Base-by-base conservation (phyloP, 495 filamentous ascomycete genomes). In the Aspergillus diversus region DNA sequence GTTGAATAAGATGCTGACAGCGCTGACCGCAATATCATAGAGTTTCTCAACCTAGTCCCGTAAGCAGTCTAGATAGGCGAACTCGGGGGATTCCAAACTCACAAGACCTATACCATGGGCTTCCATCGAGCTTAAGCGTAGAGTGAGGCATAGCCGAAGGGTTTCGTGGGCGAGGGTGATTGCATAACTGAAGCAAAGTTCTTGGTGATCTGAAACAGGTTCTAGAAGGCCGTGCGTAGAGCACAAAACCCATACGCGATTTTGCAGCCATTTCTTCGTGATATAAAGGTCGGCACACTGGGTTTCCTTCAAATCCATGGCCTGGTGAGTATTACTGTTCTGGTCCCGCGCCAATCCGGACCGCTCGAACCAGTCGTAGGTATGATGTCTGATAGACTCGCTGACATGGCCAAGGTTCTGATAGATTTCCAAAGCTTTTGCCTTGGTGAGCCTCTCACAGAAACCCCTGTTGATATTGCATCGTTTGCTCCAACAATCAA, bases 201-300 rank as follows among this genome's bases (percentile, higher is more conserved):
- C 75, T 77, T 55, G 83, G 77, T 59, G 80, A 71, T 72, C 92
- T 78, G 65, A 76, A 42, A 59, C 76, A 6, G 80, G 78, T 17
- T 77, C 80, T 32, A 89, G 71, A 47, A 83, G 78, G 8, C 84
- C 83, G 54, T 88, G 85, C 11, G 79, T 75, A 32, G 77, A 76
- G 32, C 77, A 84, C 11, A 94, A 71, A 61, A 92, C 88, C 92
- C 92, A 95, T 3, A 90, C 83, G 68, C 89, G 88, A 32, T 89
- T 90, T 65, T 90, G 87, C n/a, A 94, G 82, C 92, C 92, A 96
- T 69, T 91, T 86, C 72, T 93, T 90, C 37, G 89, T 91, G 7
- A 86, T 80, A 8, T 86, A 80, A 8, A 92, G 76, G 67, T 96
- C 91, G 16, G 86, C 80, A 27, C 87, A 83, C 73, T 92, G 89